phyloP scores from a whole-genome alignment of 2,329 filamentous ascomycete species.

The Cladophialophora carrionii region DNA sequence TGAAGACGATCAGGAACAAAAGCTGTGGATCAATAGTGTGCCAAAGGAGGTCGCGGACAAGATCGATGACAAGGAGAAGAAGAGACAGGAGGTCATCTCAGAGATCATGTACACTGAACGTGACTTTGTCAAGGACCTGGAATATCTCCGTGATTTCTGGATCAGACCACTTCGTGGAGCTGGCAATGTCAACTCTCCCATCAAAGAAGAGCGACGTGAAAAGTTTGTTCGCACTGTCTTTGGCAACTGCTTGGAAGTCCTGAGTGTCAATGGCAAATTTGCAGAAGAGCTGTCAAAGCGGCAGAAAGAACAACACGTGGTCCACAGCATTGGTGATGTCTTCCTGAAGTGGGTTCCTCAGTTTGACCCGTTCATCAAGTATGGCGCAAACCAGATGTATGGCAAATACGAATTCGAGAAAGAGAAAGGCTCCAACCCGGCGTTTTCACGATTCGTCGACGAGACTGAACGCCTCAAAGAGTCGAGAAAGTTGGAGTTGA shows the following conservation, averaged over 20 bases:
- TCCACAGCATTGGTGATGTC: conserved; percentile 87
- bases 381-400: conserved; percentile 92
- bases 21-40: conserved; percentile 98
- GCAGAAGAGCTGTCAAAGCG: conserved; percentile 85
- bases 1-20: conserved; percentile 91
- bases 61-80: conserved; percentile 89
- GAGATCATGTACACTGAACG: conserved; percentile 98
- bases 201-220: conserved; percentile 83
- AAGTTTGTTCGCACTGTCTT: conserved; percentile 94
- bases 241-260: conserved; percentile 92
- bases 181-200: conserved; percentile 72
- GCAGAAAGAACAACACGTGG: conserved; percentile 87
- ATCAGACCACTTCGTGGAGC: conserved; percentile 80
- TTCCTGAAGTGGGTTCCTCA: conserved; percentile 89
- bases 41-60: conserved; percentile 91
- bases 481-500: conserved; percentile 92
- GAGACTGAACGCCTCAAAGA: conserved; percentile 96
- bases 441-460: conserved; percentile 89
- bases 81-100: conserved; percentile 95
- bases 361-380: conserved; percentile 94
- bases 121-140: conserved; percentile 97
- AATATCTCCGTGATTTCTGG: conserved; percentile 98
- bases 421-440: conserved; percentile 82
- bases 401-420: conserved; percentile 98
- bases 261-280: conserved; percentile 85